A percentile compares a stretch with the other conserved stretches of the same genome.
phyloP scores from a whole-genome alignment of 306 rosid species.

The Acacia melanoxylon region DNA sequence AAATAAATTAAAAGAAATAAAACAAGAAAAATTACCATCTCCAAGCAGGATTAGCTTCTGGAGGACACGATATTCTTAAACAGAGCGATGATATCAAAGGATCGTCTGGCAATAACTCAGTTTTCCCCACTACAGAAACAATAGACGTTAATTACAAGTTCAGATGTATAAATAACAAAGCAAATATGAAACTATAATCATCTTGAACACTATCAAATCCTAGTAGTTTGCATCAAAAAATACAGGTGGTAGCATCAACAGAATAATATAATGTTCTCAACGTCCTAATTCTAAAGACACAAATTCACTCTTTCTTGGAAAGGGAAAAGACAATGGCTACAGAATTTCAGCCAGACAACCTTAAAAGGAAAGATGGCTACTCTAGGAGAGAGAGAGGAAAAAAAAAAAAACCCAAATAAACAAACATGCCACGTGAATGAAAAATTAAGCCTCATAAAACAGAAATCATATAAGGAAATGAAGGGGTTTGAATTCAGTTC shows the following conservation, averaged over 20 bases:
- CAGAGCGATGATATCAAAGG: conserved; percentile 49
- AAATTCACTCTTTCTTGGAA: background rate
- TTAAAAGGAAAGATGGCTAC: background rate
- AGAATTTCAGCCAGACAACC: background rate
- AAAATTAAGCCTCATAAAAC: background rate
- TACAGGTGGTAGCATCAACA: background rate
- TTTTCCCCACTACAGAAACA: conserved; percentile 32
- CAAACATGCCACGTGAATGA: background rate
- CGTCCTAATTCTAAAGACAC: background rate
- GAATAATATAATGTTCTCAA: background rate
- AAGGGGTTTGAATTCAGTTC: background rate
- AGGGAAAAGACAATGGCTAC: background rate
- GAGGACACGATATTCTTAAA: conserved; percentile 64
- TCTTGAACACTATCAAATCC: background rate
- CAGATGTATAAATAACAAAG: background rate
- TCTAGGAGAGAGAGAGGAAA: background rate
- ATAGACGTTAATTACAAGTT: conserved; percentile 12
- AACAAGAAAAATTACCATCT: conserved; percentile 63
- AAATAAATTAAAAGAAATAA: background rate
- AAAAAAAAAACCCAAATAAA: background rate
- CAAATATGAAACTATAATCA: conserved; percentile 9
- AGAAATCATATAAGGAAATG: background rate
- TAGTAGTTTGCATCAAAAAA: background rate
- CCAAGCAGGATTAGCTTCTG: conserved; percentile 86
- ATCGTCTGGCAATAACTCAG: conserved; percentile 41